Evolutionary conservation across 345 rosid genomes (phyloP), one percentile per base, ranked within the genome.

Genomic region (Melaleuca quinquenervia): DNA sequence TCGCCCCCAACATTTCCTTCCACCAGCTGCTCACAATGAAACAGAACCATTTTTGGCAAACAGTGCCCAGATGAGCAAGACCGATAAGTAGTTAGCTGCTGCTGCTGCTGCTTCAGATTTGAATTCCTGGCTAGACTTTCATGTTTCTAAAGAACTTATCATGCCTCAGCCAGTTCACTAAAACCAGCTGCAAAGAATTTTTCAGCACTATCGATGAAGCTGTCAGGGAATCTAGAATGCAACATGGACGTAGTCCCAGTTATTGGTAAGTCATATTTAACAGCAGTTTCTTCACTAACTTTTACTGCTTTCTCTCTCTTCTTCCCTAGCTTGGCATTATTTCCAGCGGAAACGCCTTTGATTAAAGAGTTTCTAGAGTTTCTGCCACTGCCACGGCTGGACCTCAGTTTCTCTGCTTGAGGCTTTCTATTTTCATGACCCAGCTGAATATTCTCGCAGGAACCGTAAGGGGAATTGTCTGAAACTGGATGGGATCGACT

Each of bases 161-260:
- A 84, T 62, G 76, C 83, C 27, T 83, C 84, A 9, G 50, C 85
- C 78, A 54, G 50, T 41, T 84, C 82, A 74, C 29, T 51, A 41
- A 10, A 74, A 55, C 58, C 84, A 22, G 90, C 90, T 45, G 95
- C 91, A 86, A 95, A 95, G 90, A 93, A 93, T 58, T 87, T 91
- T 87, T 95, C 96, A 27, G 94, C 97, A 62, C 86, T 93, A 85
- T 93, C 90, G 52, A 95, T 89, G 88, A 95, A 93, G 89, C 88
- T 85, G 74, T 87, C 86, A 7, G 97, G 94, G 86, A 93, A 93
- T 88, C 94, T 91, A 85, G 85, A 90, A 84, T 90, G 93, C 91
- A 93, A 83, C 93, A 87, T 91, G n/a, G 83, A 24, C 36, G 93
- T 88, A 52, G 90, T 86, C 84, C 89, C 92, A 6, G 88, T 86